These are phyloP conservation scores for Aspergillus kassunensis DNA, from an alignment of 495 filamentous ascomycete species.

Conservation along the genomic window DNA sequence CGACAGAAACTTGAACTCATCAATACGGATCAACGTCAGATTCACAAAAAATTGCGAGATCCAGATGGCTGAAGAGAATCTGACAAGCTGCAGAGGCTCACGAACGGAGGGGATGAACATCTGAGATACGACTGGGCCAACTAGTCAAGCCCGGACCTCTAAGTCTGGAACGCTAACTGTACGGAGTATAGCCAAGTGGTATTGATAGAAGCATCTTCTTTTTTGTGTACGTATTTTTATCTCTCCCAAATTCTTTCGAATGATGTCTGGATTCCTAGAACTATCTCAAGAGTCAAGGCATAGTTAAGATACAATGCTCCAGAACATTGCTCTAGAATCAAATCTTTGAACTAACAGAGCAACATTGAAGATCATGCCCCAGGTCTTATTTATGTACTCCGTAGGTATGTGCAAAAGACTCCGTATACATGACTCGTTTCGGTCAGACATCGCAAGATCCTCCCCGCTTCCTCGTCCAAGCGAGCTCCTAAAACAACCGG, in stretches of 20 bases:
- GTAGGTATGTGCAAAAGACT: no score
- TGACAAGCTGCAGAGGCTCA: conserved; percentile 2
- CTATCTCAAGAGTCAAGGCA: no score
- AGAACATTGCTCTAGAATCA: no score
- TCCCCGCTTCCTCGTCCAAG: neutral
- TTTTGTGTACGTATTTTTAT: no score
- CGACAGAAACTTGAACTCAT: no score
- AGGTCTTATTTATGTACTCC: no score
- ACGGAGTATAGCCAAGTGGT: no score
- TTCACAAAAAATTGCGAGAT: neutral
- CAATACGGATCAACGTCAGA: neutral
- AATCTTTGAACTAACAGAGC: neutral
- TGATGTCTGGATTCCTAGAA: no score
- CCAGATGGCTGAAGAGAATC: neutral
- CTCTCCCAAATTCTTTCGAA: no score
- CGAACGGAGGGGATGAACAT: conserved; percentile 14
- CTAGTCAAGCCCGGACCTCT: neutral
- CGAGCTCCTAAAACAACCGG: neutral
- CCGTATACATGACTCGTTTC: neutral
- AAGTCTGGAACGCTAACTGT: conserved; percentile 12
- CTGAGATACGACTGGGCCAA: neutral
- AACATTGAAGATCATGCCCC: neutral
- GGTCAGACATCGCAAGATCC: neutral
- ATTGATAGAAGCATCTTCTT: no score
- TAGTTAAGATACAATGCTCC: no score